phyloP scores from a whole-genome alignment of 2,329 filamentous ascomycete genomes.

The Onygena corvina region DNA sequence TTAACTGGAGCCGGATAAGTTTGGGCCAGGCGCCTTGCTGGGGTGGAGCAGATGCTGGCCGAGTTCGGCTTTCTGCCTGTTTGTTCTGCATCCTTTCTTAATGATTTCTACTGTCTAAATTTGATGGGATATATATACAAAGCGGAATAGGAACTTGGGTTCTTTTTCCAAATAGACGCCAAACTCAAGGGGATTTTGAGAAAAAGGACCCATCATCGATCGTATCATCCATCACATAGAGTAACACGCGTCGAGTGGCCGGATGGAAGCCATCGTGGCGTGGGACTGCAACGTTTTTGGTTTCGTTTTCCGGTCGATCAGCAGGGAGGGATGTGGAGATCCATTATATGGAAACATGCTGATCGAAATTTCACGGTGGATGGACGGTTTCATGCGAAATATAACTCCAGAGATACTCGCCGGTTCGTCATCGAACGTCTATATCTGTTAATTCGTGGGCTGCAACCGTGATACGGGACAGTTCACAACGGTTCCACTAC shows the following conservation, averaged over 20 bases:
- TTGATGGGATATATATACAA: conserved; percentile 5
- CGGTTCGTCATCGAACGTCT: conserved; percentile 4
- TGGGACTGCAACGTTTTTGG: conserved; percentile 3
- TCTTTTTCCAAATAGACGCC: neutral
- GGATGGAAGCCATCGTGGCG: conserved; percentile 5
- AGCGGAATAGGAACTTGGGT: neutral
- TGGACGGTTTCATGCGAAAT: neutral
- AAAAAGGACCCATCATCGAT: conserved; percentile 2
- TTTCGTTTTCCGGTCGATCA: neutral
- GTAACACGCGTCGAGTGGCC: neutral
- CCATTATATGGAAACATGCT: neutral
- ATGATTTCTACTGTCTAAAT: conserved; percentile 1
- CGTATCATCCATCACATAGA: neutral
- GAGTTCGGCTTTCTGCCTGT: neutral
- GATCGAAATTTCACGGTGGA: neutral
- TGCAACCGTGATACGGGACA: neutral
- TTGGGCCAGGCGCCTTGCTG: neutral
- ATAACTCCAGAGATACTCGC: no score
- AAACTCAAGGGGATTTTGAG: no score
- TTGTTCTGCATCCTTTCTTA: neutral
- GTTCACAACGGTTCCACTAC: neutral
- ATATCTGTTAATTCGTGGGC: neutral
- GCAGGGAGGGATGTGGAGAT: conserved; percentile 1
- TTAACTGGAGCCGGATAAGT: conserved; percentile 4
- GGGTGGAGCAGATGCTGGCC: neutral